A percentile compares a stretch with the other conserved stretches of the same genome.
These are phyloP conservation scores for Graphilbum ipis-grandicollis DNA, from an alignment of 2,329 filamentous ascomycete genomes.

Conservation along the genomic window DNA sequence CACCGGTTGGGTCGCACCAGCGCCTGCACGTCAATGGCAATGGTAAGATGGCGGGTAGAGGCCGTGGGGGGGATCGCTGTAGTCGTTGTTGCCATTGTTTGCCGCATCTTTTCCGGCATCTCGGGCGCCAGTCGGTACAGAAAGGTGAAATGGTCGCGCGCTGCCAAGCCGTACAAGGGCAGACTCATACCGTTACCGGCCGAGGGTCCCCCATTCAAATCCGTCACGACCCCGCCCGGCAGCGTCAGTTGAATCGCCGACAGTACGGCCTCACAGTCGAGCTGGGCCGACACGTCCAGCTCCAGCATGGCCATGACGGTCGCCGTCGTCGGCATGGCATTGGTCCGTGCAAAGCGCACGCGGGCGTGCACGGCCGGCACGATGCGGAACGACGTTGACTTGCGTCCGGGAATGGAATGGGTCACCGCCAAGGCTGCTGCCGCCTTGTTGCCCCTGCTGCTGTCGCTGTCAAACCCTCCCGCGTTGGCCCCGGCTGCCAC, in stretches of 20 bases:
- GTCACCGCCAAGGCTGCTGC: slow-evolving; percentile 43
- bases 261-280: slow-evolving; percentile 48
- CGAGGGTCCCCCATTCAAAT: slow-evolving; percentile 35
- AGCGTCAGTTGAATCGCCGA: slow-evolving; percentile 40
- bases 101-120: not conserved
- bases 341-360: slow-evolving; percentile 52
- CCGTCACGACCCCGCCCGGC: slow-evolving; percentile 38
- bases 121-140: slow-evolving; percentile 47
- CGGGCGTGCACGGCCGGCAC: slow-evolving; percentile 56
- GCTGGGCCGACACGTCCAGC: slow-evolving; percentile 54
- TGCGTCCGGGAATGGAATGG: slow-evolving; percentile 17
- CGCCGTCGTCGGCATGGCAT: slow-evolving; percentile 36
- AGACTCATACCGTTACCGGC: slow-evolving; percentile 29
- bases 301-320: slow-evolving; percentile 55
- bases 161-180: slow-evolving; percentile 43
- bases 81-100: not conserved
- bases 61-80: slow-evolving; percentile 15
- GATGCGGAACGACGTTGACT: slow-evolving; percentile 44
- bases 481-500: slow-evolving; percentile 8
- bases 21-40: slow-evolving; percentile 43
- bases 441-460: slow-evolving; percentile 11
- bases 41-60: slow-evolving; percentile 31
- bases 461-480: not conserved
- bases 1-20: slow-evolving; percentile 38
- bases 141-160: slow-evolving; percentile 60